Evolutionary conservation across 352 stramenopile genomes (phyloP), one percentile per base, ranked within the genome.

Genomic region (Pythium brachiatum): DNA sequence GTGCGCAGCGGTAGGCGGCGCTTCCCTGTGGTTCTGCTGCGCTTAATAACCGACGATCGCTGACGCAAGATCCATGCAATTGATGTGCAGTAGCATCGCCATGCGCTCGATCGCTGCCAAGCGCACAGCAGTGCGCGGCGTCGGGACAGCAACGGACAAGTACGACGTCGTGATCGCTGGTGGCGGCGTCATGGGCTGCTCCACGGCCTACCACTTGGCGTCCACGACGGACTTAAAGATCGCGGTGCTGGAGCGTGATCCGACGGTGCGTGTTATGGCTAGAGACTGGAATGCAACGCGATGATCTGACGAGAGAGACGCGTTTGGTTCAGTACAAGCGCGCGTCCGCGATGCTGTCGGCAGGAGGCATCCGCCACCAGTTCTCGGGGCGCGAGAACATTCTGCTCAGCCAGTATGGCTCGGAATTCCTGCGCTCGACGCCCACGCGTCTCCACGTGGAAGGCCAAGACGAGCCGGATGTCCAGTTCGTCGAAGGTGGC

Each of bases 161-260:
- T 93, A 91, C 48, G 86, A 95, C 61, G 83, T 95, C 43, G 73
- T 92, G 36, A 83, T 95, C 51, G 75, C 80, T 21, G 86, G 86
- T 20, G 86, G 83, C 39, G 81, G 86, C 13, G 86, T 93, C 71
- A 92, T 95, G 82, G 86, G 86, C 54, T 91, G 81, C 70, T 95
- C 86, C n/a, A 83, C 81, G 0, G 86, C 86, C n/a, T 95, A 92
- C 64, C 86, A 95, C 58, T 66, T 95, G 50, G 79, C 81, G n/a
- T 61, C 69, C 21, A 82, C 79, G 44, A 86, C 82, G 18, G 79
- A 88, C 27, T 63, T 94, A 25, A 81, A 77, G 62, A 86, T 95
- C 43, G 84, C 83, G 0, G 76, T 95, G 7, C 64, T 92, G 20
- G 86, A 95, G 68, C 83, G 81, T 25, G 83, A 91, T 56, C 64